phyloP scores from a whole-genome alignment of 2,329 filamentous ascomycete species.

The Colletotrichum plurivorum region DNA sequence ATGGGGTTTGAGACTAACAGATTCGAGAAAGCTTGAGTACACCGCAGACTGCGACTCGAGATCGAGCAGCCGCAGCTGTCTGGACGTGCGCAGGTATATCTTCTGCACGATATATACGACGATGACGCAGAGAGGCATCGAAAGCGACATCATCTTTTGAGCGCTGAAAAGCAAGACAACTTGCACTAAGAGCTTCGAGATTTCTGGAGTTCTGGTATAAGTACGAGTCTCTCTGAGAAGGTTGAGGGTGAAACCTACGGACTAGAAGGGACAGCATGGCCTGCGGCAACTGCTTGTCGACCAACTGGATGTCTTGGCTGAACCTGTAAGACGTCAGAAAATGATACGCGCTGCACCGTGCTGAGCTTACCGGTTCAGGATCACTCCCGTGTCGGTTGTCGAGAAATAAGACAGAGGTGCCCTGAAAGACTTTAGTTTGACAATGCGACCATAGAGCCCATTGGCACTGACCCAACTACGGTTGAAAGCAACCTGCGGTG shows the following conservation, averaged over 20 bases:
- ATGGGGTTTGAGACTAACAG: constrained; percentile 35
- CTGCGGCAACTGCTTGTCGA: constrained; percentile 40
- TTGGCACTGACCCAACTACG: too few relatives aligned
- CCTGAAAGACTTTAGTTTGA: background rate
- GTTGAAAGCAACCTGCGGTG: constrained; percentile 27
- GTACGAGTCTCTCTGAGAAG: background rate
- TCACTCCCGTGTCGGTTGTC: constrained; percentile 41
- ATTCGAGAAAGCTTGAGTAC: constrained; percentile 60
- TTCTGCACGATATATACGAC: constrained; percentile 51
- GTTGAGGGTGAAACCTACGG: background rate
- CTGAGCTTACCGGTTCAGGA: constrained; percentile 36
- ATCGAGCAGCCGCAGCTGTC: constrained; percentile 58
- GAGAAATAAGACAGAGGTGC: constrained; percentile 43
- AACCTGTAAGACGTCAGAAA: constrained; percentile 36
- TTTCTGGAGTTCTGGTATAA: background rate
- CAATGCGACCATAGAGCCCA: fast-evolving
- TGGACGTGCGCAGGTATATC: constrained; percentile 58
- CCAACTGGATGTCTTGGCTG: constrained; percentile 46
- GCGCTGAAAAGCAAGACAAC: background rate
- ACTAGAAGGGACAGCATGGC: constrained; percentile 15
- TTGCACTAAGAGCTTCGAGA: constrained; percentile 30
- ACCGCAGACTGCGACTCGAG: constrained; percentile 58
- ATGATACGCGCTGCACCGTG: too few relatives aligned
- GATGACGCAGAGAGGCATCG: constrained; percentile 44
- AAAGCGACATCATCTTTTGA: constrained; percentile 44